These are phyloP conservation scores for Annulohypoxylon nitens DNA, from an alignment of 495 filamentous ascomycete species.

Conservation along the genomic window DNA sequence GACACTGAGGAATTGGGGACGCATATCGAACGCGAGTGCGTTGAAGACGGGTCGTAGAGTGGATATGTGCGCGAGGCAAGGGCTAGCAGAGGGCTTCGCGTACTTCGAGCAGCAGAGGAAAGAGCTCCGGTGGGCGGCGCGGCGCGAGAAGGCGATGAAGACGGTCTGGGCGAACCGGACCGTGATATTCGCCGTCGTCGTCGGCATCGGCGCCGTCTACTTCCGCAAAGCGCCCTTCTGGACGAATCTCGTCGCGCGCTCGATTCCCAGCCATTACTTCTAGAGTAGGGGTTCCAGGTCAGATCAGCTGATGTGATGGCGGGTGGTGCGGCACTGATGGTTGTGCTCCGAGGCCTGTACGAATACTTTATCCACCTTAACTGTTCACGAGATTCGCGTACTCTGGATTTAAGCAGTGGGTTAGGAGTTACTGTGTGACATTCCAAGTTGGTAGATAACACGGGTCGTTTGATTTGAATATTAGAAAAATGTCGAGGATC, in stretches of 20 bases:
- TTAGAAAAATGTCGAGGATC: slow-evolving; percentile 12
- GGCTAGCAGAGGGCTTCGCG: slow-evolving; percentile 62
- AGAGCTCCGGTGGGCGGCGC: slow-evolving; percentile 74
- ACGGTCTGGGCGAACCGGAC: slow-evolving; percentile 71
- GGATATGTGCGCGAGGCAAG: slow-evolving; percentile 57
- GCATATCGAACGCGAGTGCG: slow-evolving; percentile 79
- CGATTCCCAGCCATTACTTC: slow-evolving; percentile 16
- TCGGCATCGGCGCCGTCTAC: slow-evolving; percentile 67
- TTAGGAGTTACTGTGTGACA: background rate
- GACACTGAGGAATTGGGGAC: slow-evolving; percentile 76
- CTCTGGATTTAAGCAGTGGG: background rate
- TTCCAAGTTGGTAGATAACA: slow-evolving; percentile 11
- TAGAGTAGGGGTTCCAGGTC: slow-evolving; percentile 6
- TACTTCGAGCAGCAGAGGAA: slow-evolving; percentile 77
- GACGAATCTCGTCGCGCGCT: slow-evolving; percentile 46
- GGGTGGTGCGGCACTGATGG: background rate
- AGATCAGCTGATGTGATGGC: background rate
- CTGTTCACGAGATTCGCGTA: background rate
- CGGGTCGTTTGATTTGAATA: background rate
- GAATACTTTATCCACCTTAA: background rate
- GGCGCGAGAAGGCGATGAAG: slow-evolving; percentile 64
- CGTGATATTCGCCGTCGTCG: slow-evolving; percentile 72
- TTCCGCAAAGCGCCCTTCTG: slow-evolving; percentile 52
- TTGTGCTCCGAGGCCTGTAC: background rate
- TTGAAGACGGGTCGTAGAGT: slow-evolving; percentile 80